These are phyloP conservation scores for Saturnispora mendoncae DNA, from an alignment of 805 yeast genomes.

Conservation along the genomic window DNA sequence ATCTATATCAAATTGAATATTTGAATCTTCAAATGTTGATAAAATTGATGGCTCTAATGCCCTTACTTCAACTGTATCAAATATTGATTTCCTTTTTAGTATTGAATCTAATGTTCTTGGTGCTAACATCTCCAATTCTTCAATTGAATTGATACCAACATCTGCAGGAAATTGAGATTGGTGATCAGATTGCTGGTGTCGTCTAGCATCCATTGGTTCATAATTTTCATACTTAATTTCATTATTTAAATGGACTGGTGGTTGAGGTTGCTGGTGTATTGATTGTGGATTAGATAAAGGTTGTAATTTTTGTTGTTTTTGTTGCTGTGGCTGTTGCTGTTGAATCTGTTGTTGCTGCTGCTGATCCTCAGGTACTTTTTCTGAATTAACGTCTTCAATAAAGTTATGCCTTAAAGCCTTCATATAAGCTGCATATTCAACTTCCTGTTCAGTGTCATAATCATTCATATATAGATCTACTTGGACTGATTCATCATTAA, in stretches of 20 bases:
- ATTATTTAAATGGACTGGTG: too few relatives aligned
- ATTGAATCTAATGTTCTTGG: background rate
- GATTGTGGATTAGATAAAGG: background rate
- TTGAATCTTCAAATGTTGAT: slow-evolving; percentile 4
- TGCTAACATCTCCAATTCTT: slow-evolving; percentile 3
- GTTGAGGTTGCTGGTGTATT: background rate
- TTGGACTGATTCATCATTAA: background rate
- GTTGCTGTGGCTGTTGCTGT: background rate
- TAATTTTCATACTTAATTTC: too few relatives aligned
- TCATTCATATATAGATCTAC: slow-evolving; percentile 26
- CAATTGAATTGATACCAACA: background rate
- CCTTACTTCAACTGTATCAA: slow-evolving; percentile 12
- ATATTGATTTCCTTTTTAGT: slow-evolving; percentile 2
- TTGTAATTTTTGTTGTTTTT: background rate
- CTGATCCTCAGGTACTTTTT: background rate
- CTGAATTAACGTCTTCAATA: slow-evolving; percentile 10
- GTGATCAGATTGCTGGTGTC: background rate
- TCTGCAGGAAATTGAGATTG: background rate
- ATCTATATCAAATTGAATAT: slow-evolving; percentile 3
- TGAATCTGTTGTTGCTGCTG: background rate
- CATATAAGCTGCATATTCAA: slow-evolving; percentile 42
- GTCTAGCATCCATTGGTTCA: too few relatives aligned
- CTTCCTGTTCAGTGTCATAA: slow-evolving; percentile 40
- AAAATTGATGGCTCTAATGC: slow-evolving; percentile 7
- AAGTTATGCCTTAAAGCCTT: slow-evolving; percentile 32